Evolutionary conservation across 2,329 filamentous ascomycete genomes (phyloP), one percentile per base, ranked within the genome.

Genomic region (Ceratocystis ficicola): DNA sequence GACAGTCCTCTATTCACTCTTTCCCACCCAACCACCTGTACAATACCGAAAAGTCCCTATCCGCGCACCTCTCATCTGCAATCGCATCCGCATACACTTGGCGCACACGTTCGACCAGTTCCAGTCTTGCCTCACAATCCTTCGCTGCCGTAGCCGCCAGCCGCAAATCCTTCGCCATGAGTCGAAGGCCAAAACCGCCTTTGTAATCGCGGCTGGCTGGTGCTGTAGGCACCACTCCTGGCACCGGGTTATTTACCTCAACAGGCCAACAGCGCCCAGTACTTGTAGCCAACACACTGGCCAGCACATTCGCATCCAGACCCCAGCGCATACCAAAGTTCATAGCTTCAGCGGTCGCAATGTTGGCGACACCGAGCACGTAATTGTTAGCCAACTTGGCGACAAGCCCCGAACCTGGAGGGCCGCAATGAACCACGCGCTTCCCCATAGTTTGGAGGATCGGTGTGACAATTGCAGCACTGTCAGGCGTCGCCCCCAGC

Each of bases 331-430:
- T 79, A n/a, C 84, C 84, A 25, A 86, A 74, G 71, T 85, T 83
- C 83, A 86, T 86, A 22, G 84, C 83, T 73, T 86, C 84, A 3
- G 83, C 83, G 1, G 83, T 84, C 3, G 82, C 84, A 67, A 86
- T 91, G 76, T 99, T 99, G 79, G 91, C 95, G 70, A 97, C 85
- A 3, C 92, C 93, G 2, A 99, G 80, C 32, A 97, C 83, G 75
- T 99, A 99, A 76, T 99, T 99, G 78, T 99, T 99, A 64, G 93
- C 92, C 41, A 99, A 81, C 77, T 99, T 99, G 48, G 89, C 94
- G 10, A 90, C 89, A 1, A 99, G 81, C 0, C 94, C 94, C 1
- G 89, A 84, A 10, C 91, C 92, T 70, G 95, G 91, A 0, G 80
- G 80, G 3, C 94, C 94, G 71, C 95, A 88, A 74, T 95, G 91